Base-by-base conservation (phyloP, 1,139 yeast genomes). In the Nadsonia starkeyi-henricii region DNA sequence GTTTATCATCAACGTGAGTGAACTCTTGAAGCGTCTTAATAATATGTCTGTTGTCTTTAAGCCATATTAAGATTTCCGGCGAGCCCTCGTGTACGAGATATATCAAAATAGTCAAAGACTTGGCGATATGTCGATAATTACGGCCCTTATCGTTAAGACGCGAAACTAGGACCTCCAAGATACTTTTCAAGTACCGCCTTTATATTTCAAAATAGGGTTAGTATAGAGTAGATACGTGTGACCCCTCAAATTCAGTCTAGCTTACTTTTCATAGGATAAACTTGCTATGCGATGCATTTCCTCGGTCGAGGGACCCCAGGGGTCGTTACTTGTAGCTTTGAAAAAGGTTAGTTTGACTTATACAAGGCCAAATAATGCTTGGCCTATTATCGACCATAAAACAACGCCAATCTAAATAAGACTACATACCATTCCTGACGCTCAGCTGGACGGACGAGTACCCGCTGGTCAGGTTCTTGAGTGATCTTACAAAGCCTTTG, bases 111-210 rank as follows among this genome's bases (percentile, higher is more conserved):
- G 95, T 85, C 57, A 91, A 72, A 1, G 65, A 66, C 55, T 91
- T 91, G 54, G 94, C 91, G 44, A 91, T 89, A 65, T 91, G 98
- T 56, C 96, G 77, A 97, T 98, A 91, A 67, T 91, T 85, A 65
- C 88, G 91, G 52, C 98, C 98, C 70, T 89, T 89, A 62, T 91
- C 98, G 62, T 91, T 91, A 58, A 91, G 71, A 55, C 98, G 75
- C 57, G 89, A 79, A 67, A 89, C 97, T 48, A 91, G 67, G 85
- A 91, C 88, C 61, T 89, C 97, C 95, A 91, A 84, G 46, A 91
- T 26, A 12, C 30, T 26, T 12, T 26, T 26, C 30, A 26, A 26
- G 30, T 26, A 26, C 30, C 30, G 30, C 30, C 30, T 26, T 7
- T 26, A 26, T 7, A 26, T 7, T n/a, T n/a, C n/a, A n/a, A n/a